phyloP scores from a whole-genome alignment of 2,329 filamentous ascomycete species.

The Aureobasidium pullulans region DNA sequence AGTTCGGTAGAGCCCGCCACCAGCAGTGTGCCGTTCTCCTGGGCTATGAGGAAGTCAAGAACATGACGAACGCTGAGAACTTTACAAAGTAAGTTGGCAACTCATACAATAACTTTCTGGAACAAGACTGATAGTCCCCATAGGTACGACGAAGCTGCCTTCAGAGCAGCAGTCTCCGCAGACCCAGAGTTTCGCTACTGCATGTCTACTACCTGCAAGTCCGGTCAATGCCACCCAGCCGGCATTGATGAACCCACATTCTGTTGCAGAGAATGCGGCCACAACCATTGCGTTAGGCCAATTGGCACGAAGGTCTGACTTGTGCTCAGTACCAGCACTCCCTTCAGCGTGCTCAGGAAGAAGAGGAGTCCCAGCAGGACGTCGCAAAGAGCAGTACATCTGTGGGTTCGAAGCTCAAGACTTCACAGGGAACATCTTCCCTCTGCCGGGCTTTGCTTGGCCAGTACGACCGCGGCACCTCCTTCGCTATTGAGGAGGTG shows the following conservation, averaged over 20 bases:
- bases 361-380: neutral
- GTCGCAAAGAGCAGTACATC: neutral
- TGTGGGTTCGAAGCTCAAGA: constrained; percentile 21
- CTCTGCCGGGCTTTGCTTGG: constrained; percentile 55
- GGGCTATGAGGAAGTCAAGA: neutral
- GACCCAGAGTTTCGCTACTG: neutral
- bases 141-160: neutral
- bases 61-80: neutral
- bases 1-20: too few relatives aligned
- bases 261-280: constrained; percentile 23
- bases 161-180: neutral
- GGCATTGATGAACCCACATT: constrained; percentile 21
- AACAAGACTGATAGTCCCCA: neutral
- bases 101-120: too few relatives aligned
- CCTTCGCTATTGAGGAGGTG: constrained; percentile 29
- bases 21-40: neutral
- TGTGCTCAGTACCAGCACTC: constrained; percentile 16
- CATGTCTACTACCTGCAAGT: neutral
- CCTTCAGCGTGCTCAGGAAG: neutral
- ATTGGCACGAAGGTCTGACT: constrained; percentile 25
- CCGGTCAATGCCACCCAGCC: constrained; percentile 20
- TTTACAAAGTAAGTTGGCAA: neutral
- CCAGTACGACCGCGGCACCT: constrained; percentile 74
- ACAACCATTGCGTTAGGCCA: constrained; percentile 23
- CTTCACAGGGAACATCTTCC: constrained; percentile 65